Base-by-base conservation (phyloP, 176 grass and related monocot species). In the Microstegium vimineum region DNA sequence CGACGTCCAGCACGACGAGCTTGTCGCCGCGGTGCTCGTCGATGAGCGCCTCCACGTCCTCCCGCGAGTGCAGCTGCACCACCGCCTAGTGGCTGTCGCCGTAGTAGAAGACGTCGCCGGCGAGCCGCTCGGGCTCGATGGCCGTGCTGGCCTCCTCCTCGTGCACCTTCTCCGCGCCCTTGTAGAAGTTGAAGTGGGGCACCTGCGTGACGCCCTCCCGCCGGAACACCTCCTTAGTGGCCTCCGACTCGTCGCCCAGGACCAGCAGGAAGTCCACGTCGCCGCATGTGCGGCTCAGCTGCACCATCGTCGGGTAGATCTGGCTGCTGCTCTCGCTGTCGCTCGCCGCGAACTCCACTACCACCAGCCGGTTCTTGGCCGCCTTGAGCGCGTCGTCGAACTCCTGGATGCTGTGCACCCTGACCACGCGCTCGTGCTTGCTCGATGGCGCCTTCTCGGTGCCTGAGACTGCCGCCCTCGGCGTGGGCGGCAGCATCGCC, bases 121-220 rank as follows among this genome's bases (percentile, higher is more conserved):
- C 83, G 13, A 95, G 83, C 73, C 73, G 91, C 80, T 99, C 96
- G 26, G 92, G 89, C 0, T 90, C 93, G 84, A 95, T 93, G 5
- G 33, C 33, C 33, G 6, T 40, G 38, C n/a, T n/a, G n/a, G 80
- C 96, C 41, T 91, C 96, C 87, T 99, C 96, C 86, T 95, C 91
- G 87, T 98, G 96, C 45, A 95, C 71, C 85, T 95, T 95, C 79
- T 88, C 85, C 59, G 89, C 81, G 52, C 82, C 76, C 86, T 98
- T 98, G 96, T 93, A 93, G 93, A 98, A 98, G 73, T 74, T 41
- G 90, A 98, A 95, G 85, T 98, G 93, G 0, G 96, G 93, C 7
- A 98, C 90, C 49, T 78, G 54, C n/a, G 74, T 63, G 45, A 95
- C 57, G 76, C 96, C 90, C 79, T 98, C 96, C 4, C 93, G 93